phyloP scores from a whole-genome alignment of 768 basidiomycete species.

The Boletus barrowsii region DNA sequence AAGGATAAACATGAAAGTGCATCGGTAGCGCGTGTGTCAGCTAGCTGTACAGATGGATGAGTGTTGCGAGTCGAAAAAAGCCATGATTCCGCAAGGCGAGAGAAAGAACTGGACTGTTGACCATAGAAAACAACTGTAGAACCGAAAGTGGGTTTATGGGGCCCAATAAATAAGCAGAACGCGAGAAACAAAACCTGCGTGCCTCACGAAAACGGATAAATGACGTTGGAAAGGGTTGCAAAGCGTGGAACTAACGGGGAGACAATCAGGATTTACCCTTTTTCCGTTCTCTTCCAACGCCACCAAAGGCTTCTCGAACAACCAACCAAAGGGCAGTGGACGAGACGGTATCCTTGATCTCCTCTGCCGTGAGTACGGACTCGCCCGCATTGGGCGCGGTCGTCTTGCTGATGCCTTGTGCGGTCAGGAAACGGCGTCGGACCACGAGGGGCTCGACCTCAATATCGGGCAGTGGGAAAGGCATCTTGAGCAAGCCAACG shows the following conservation, averaged over 20 bases:
- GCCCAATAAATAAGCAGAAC: constrained; percentile 18
- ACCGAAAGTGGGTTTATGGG: constrained; percentile 9
- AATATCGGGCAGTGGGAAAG: constrained; percentile 83
- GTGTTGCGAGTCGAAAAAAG: constrained; percentile 4
- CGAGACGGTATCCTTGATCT: constrained; percentile 90
- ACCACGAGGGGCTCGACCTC: constrained; percentile 61
- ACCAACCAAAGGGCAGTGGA: constrained; percentile 89
- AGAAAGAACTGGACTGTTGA: neutral
- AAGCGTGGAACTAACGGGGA: neutral
- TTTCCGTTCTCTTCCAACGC: constrained; percentile 73
- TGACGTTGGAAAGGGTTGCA: neutral
- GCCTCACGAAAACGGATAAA: constrained; percentile 17
- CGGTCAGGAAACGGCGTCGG: constrained; percentile 44
- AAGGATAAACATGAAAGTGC: constrained; percentile 1
- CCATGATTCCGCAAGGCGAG: constrained; percentile 2
- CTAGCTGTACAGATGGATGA: constrained; percentile 26
- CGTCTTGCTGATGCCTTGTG: constrained; percentile 27
- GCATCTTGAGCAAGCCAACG: constrained; percentile 86
- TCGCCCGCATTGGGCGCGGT: constrained; percentile 19
- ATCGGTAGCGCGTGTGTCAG: constrained; percentile 9
- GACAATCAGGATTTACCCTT: constrained; percentile 62
- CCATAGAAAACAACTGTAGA: neutral
- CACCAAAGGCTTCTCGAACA: constrained; percentile 90
- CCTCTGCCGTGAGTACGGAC: constrained; percentile 77
- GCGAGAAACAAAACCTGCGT: constrained; percentile 4